These are phyloP conservation scores for Talaromyces trachyspermus DNA, from an alignment of 495 filamentous ascomycete species.

Conservation along the genomic window DNA sequence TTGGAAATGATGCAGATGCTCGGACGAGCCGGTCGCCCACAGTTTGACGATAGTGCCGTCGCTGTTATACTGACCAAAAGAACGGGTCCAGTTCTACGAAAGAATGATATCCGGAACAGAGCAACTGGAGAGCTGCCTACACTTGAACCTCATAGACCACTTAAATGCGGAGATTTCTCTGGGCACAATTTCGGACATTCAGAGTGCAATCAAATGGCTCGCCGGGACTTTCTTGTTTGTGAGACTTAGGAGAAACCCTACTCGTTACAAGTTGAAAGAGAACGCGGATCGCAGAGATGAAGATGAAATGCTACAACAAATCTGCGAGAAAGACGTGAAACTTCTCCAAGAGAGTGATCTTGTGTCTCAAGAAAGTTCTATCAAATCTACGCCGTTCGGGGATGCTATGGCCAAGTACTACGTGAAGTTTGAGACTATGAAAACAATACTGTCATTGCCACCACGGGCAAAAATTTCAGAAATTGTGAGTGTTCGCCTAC, in stretches of 20 bases:
- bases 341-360: constrained; percentile 57
- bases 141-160: constrained; percentile 84
- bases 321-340: constrained; percentile 73
- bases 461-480: constrained; percentile 54
- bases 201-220: constrained; percentile 77
- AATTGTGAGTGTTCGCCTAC: constrained; percentile 68
- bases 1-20: constrained; percentile 98
- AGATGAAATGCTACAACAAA: constrained; percentile 66
- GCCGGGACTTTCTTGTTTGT: constrained; percentile 82
- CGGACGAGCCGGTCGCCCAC: constrained; percentile 84
- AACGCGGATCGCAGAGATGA: constrained; percentile 44
- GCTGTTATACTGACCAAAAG: constrained; percentile 80
- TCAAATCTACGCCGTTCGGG: constrained; percentile 71
- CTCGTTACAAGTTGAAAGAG: constrained; percentile 66
- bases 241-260: constrained; percentile 70
- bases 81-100: constrained; percentile 68
- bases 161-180: constrained; percentile 90
- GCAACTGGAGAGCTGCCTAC: constrained; percentile 78
- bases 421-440: constrained; percentile 88
- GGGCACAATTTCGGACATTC: constrained; percentile 63
- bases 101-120: constrained; percentile 78
- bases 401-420: constrained; percentile 92
- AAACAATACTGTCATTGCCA: constrained; percentile 56
- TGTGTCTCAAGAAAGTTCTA: constrained; percentile 38
- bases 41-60: constrained; percentile 79